Evolutionary conservation across 2,329 filamentous ascomycete genomes (phyloP), one percentile per base, ranked within the genome.

Genomic region (Calonectria naviculata): DNA sequence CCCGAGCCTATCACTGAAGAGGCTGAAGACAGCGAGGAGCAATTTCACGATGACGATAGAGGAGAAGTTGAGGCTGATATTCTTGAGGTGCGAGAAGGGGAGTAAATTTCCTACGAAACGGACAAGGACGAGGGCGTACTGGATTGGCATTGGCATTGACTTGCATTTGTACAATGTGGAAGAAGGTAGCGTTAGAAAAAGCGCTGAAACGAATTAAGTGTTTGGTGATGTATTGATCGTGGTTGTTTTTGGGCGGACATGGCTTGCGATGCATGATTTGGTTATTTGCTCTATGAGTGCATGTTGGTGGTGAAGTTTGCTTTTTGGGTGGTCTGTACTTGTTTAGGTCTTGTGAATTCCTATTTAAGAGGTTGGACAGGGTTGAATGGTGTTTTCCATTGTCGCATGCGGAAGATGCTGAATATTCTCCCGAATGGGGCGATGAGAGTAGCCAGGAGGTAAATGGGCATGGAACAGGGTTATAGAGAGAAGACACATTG

Each of bases 41-140:
- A 71, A 19, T 80, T 80, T 15, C 79, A 80, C 9, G 79, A 79
- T 2, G 80, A 81, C 2, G 79, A 79, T 10, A 82, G 79, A 9
- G 76, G 78, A 52, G 78, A 75, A 12, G 47, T 80, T 9, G 82
- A 83, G 60, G 79, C 80, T 34, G 82, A 83, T 58, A 83, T 83
- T 41, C 72, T 82, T 68, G 82, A 84, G 68, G 80, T 83, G 10
- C 78, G 80, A 46, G 81, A 82, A 71, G 81, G 78, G 19, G 81
- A 82, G 72, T 74, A 71, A 34, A 47, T 58, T 67, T 41, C 68
- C 26, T 68, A 71, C 65, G 52, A 49, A 36, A 70, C 24, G 28
- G 36, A 29, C 49, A 56, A 61, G 49, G 47, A 44, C n/a, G 54
- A 58, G 65, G 68, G 64, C 68, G 64, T 64, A 71, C 42, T 58